Evolutionary conservation across 805 yeast species (phyloP), one percentile per base, ranked within the genome.

Genomic region (Naumovozyma baii): DNA sequence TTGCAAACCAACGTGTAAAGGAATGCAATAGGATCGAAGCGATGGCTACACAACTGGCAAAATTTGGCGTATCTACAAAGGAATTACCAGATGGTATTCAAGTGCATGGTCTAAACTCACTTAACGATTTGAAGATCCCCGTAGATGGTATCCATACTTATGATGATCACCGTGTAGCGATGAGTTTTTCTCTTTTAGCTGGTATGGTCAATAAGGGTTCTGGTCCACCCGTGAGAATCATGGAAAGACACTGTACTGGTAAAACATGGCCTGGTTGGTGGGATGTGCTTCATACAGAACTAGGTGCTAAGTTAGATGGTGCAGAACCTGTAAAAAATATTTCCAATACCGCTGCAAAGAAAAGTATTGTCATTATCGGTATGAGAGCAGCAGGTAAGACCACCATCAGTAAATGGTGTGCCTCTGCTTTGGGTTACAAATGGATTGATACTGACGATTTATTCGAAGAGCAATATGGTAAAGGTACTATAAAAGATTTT

Each of bases 251-350:
- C 18, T 86, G 96, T 57, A 94, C 96, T 1, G 94, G 88, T 41
- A 92, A 92, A 67, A 92, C 98, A 0, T 92, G 98, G 98, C 98
- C 98, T 17, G 97, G 96, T 31, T 92, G 98, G 98, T 92, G 98
- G 98, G 98, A 92, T 63, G 73, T 79, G 26, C 68, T 92, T 46
- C 87, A 79, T 57, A 73, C 82, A 36, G 64, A 71, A 36, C 75
- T 92, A 51, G 72, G 77, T 15, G 81, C 75, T 19, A 52, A 62
- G 8, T 61, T 92, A 29, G 82, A 78, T 52, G 98, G 98, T 18
- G 69, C 69, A 50, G 94, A 83, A 55, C 71, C 73, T 4, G 51
- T 60, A 9, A 29, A 29, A 13, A 38, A 41, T n/a, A 34, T 25
- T 5, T 33, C 38, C 18, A 36, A 37, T 13, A 14, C 39, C 14